Conservation (phyloP, 2,329 filamentous ascomycete genomes). For the Torrubiella hemipterigena region DNA sequence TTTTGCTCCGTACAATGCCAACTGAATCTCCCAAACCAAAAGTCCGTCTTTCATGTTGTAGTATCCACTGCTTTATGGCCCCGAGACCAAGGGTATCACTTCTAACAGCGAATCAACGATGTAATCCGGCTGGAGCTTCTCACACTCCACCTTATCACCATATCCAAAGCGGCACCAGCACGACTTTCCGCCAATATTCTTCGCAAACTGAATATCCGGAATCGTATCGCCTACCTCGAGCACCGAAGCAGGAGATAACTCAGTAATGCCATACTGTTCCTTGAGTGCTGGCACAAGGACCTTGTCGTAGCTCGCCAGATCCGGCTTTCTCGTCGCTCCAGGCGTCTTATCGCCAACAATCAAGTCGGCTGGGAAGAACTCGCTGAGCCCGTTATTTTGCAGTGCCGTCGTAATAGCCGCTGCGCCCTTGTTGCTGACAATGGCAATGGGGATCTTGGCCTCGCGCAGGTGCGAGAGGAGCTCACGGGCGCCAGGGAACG, state of each 20-base stretch:
- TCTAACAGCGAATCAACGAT: constrained; percentile 1
- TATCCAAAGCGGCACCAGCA: constrained; percentile 6
- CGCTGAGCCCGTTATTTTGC: constrained; percentile 4
- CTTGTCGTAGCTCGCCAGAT: constrained; percentile 6
- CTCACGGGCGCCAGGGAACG: constrained; percentile 6
- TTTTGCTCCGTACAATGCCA: no score
- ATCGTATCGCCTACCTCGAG: constrained; percentile 9
- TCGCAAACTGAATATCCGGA: constrained; percentile 8
- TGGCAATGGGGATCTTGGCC: constrained; percentile 5
- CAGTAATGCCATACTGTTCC: neutral
- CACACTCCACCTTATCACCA: constrained; percentile 1
- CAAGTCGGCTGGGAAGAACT: constrained; percentile 3
- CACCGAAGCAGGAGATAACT: constrained; percentile 2
- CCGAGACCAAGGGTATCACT: neutral
- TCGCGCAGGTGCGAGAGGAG: constrained; percentile 4
- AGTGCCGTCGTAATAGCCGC: constrained; percentile 6
- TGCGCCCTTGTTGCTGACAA: constrained; percentile 9
- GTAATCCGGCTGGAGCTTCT: constrained; percentile 4
- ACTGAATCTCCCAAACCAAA: no score
- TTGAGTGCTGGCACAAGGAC: constrained; percentile 7
- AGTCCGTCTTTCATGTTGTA: no score
- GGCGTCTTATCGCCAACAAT: constrained; percentile 9
- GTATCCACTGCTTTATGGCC: neutral
- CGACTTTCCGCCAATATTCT: constrained; percentile 7
- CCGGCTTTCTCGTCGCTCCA: constrained; percentile 7